phyloP scores from a whole-genome alignment of 139 green algal species.

The Zygnema circumcarinatum region DNA sequence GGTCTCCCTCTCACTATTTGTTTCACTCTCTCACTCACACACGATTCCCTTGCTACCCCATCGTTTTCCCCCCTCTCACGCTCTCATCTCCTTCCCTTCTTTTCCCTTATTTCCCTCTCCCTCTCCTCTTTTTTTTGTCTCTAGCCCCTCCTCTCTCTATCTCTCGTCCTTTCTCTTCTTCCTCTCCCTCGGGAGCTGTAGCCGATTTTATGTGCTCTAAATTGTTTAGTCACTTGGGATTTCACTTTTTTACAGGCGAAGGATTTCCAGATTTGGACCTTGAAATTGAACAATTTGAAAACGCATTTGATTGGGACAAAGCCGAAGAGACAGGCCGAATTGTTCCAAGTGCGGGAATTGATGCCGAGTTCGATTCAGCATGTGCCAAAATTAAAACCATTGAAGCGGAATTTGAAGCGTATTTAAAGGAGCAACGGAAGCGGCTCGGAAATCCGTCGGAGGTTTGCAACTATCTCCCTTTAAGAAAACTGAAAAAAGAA shows the following conservation, averaged over 20 bases:
- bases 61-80: not conserved
- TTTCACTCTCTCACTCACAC: not conserved
- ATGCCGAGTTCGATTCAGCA: slow-evolving; percentile 75
- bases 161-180: no score
- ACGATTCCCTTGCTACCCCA: not conserved
- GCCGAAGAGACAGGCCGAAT: slow-evolving; percentile 79
- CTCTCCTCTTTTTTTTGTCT: not conserved
- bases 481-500: not conserved
- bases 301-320: slow-evolving; percentile 80
- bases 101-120: not conserved
- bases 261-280: slow-evolving; percentile 28
- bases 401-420: slow-evolving; percentile 69
- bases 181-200: no score
- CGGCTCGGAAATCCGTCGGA: slow-evolving; percentile 29
- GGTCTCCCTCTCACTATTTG: not conserved
- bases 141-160: slow-evolving; percentile 15
- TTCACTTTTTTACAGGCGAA: slow-evolving; percentile 10
- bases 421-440: slow-evolving; percentile 51
- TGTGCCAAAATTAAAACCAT: slow-evolving; percentile 53
- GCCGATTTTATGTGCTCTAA: no score
- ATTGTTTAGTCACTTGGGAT: no score
- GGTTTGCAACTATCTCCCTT: not conserved
- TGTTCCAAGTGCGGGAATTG: slow-evolving; percentile 74
- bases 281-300: slow-evolving; percentile 68
- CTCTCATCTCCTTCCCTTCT: not conserved